A percentile compares a stretch with the other conserved stretches of the same genome.
phyloP scores from a whole-genome alignment of 2,329 filamentous ascomycete species.

The Diaporthe sp. region DNA sequence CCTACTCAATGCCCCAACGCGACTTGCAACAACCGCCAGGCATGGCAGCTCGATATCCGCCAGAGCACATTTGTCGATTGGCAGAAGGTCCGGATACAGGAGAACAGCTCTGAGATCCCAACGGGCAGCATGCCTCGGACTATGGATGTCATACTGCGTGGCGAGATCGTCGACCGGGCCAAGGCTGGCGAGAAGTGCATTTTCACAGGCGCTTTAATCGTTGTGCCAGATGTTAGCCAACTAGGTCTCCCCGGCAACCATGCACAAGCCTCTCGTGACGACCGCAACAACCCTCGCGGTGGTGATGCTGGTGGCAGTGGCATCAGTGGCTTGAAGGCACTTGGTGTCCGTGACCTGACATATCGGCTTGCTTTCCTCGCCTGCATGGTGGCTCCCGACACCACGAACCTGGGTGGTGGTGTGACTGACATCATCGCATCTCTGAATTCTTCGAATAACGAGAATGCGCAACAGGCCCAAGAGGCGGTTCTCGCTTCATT shows the following conservation, averaged over 20 bases:
- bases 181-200: constrained; percentile 99
- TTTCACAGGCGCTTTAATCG: constrained; percentile 95
- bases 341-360: constrained; percentile 94
- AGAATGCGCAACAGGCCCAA: constrained; percentile 87
- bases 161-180: constrained; percentile 96
- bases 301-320: constrained; percentile 87
- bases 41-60: constrained; percentile 97
- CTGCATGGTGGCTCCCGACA: constrained; percentile 95
- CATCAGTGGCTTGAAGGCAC: constrained; percentile 88
- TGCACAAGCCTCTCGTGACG: constrained; percentile 87
- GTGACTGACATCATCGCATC: constrained; percentile 88
- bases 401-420: constrained; percentile 83
- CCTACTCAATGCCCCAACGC: constrained; percentile 94
- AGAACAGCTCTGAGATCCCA: constrained; percentile 98
- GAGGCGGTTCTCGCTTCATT: constrained; percentile 89
- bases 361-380: constrained; percentile 97
- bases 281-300: constrained; percentile 77
- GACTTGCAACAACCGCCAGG: constrained; percentile 87
- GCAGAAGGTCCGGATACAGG: constrained; percentile 98
- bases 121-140: constrained; percentile 99
- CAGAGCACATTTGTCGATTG: constrained; percentile 99
- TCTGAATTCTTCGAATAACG: constrained; percentile 79
- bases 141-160: constrained; percentile 95
- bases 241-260: constrained; percentile 88
- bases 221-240: constrained; percentile 96